Base-by-base conservation (phyloP, 768 basidiomycete genomes). In the Artomyces pyxidatus region DNA sequence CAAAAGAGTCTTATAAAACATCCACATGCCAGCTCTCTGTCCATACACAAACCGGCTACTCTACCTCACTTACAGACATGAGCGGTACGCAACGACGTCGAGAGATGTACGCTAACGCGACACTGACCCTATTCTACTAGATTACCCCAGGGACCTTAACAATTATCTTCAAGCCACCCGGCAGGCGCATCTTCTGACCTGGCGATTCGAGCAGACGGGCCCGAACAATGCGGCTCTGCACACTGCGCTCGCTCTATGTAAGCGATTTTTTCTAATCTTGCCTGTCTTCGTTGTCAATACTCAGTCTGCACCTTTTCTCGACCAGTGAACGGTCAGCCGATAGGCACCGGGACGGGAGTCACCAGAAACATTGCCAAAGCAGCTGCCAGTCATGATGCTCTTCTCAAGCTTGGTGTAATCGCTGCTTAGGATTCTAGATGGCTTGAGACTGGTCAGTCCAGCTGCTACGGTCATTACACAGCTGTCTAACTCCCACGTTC, bases 91-190 rank as follows among this genome's bases (percentile, higher is more conserved):
- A n/a, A n/a, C n/a, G n/a, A n/a, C n/a, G n/a, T n/a, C n/a, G n/a
- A n/a, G n/a, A n/a, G n/a, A n/a, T n/a, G n/a, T n/a, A n/a, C n/a
- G n/a, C n/a, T n/a, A n/a, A 17, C 7, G 2, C 32, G 32, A 5
- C 12, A 16, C 39, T 41, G 39, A 17, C 39, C 22, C 22, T 11
- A 6, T 6, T 41, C 19, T 55, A 47, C 37, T 16, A 30, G 54
- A 55, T 28, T 51, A 52, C 19, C 45, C 52, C 25, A 50, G 54
- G 11, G 54, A 55, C n/a, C 51, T 55, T 32, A 55, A 55, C 40
- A 55, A 55, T 28, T 53, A 16, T 14, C 39, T 55, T 7, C 54
- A 55, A 17, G 38, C 39, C 23, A 29, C 43, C 25, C 2, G 19
- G 16, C 39, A 41, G 22, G 19, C 39, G 17, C 17, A 17, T 14